phyloP scores from a whole-genome alignment of 1,139 yeast genomes.

The Scheffersomyces lignicola region DNA sequence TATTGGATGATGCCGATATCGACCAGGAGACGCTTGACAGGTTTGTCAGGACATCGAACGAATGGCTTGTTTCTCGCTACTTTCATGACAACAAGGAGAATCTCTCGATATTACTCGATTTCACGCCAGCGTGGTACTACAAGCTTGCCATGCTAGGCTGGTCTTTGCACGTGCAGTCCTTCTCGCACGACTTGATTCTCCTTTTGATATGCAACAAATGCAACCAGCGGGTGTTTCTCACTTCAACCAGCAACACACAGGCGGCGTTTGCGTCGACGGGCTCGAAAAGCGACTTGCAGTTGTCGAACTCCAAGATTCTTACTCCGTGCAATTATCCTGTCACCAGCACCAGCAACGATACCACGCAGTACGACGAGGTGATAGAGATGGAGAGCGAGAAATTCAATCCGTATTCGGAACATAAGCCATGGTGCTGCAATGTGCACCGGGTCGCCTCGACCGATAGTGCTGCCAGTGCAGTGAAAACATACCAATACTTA shows the following conservation, averaged over 20 bases:
- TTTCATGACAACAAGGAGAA: constrained; percentile 39
- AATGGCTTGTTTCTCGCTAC: constrained; percentile 29
- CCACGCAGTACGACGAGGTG: constrained; percentile 11
- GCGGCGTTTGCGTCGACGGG: not conserved
- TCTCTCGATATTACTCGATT: constrained; percentile 19
- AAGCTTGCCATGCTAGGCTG: constrained; percentile 38
- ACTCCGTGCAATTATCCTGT: constrained; percentile 36
- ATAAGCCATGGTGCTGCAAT: constrained; percentile 40
- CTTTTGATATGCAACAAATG: constrained; percentile 39
- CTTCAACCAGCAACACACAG: constrained; percentile 11
- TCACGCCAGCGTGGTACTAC: constrained; percentile 34
- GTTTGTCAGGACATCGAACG: constrained; percentile 27
- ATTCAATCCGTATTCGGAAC: constrained; percentile 28
- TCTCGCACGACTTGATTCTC: constrained; percentile 26
- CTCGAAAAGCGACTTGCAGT: constrained; percentile 9
- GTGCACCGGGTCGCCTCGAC: constrained; percentile 9
- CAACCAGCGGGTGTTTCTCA: constrained; percentile 34
- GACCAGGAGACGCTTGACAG: constrained; percentile 10
- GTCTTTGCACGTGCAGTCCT: constrained; percentile 34
- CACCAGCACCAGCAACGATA: constrained; percentile 7
- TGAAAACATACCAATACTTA: constrained; percentile 23
- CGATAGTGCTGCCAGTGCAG: constrained; percentile 6
- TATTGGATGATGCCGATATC: constrained; percentile 9
- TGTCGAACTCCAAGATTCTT: constrained; percentile 26
- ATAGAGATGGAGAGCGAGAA: constrained; percentile 12